Base-by-base conservation (phyloP, 306 rosid genomes). In the Pyrus betulifolia region DNA sequence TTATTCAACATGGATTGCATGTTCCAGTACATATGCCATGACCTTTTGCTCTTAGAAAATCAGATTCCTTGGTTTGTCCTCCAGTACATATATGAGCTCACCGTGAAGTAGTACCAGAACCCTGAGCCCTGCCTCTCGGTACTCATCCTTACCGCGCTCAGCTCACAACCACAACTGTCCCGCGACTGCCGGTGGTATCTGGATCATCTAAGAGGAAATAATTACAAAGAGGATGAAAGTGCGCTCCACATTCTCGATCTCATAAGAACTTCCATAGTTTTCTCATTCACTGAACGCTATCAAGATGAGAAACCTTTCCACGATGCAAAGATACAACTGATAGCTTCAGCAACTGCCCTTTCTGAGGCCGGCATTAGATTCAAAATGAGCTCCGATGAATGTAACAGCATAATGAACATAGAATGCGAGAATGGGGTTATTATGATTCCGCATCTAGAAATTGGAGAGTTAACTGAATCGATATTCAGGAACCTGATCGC, bases 41-140 rank as follows among this genome's bases (percentile, higher is more conserved):
- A 78, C 44, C 42, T 82, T 28, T 40, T 82, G 38, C 68, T 68
- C 25, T 51, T 83, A 3, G 78, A 83, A 44, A 83, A 75, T 72
- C 83, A 83, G 33, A 5, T 74, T 1, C 86, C 83, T 62, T 79
- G 83, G 86, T 21, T 65, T 62, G 78, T 79, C 2, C 80, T 83
- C 30, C 64, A 83, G 18, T 6, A 0, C 6, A 30, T 83, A 49
- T 71, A 55, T 31, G 0, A 4, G 25, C 6, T 23, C 21, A 74
- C 78, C 46, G 9, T 11, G 7, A 21, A 55, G 0, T 18, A 25
- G 0, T 14, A 4, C 9, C 4, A 40, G 44, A 7, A 70, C 21
- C 55, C 18, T 0, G 40, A 10, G 2, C 4, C 27, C 13, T 73
- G 70, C 4, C 72, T 71, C 17, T 11, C 57, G 15, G 1, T 3